Base-by-base conservation (phyloP, 192 early-diverging fungal genomes). In the Coemansia sp. region DNA sequence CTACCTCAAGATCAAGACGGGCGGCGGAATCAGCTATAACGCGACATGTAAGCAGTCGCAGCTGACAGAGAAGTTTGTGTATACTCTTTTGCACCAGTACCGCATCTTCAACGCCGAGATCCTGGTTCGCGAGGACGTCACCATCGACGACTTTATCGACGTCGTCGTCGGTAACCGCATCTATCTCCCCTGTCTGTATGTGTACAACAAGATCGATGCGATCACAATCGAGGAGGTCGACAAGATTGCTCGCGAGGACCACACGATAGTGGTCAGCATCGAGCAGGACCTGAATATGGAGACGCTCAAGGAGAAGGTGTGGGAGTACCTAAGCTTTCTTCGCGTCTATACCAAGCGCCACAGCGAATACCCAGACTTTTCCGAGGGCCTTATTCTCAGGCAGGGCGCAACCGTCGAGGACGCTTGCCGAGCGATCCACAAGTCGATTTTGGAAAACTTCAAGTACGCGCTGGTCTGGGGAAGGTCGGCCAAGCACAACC, bases 51-150 rank as follows among this genome's bases (percentile, higher is more conserved):
- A 93, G 68, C 84, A 95, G 42, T 92, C 93, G 4, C 68, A 83
- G 35, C 78, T 99, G 52, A 92, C 85, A 62, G 95, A 97, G 67
- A 89, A 89, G 73, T 88, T 98, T 79, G 95, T 97, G 3, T 88
- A 95, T 62, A 84, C 91, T 58, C 93, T 99, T 75, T 83, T 99
- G 48, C 97, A 96, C 72, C 92, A 93, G 70, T 99, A 99, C 74
- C 91, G 88, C 72, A 95, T 99, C 47, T 96, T 97, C 71, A 99
- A 99, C 66, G 95, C 95, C 5, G 95, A 99, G 68, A 87, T 99
- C 6, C 82, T 99, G 65, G 88, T 99, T 58, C 91, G 97, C 55
- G 95, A 99, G 78, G 97, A 98, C 71, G 88, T 92, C 57, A 93
- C 88, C 19, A 90, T 98, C 6, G 97, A 99, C 68, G 88, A 98